phyloP scores from a whole-genome alignment of 352 stramenopile genomes.

The Phytophthora pisi region DNA sequence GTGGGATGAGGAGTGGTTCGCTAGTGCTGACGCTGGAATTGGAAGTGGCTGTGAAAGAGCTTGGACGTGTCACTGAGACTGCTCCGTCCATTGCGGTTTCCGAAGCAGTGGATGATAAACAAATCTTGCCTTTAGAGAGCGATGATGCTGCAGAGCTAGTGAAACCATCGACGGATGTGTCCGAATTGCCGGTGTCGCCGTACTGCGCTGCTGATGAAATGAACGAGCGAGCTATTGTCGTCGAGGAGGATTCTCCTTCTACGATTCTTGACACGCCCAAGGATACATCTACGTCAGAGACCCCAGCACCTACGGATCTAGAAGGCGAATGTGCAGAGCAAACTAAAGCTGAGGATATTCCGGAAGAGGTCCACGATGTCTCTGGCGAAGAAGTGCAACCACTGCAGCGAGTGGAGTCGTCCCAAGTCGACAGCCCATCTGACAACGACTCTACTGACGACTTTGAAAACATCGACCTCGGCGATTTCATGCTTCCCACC shows the following conservation, averaged over 20 bases:
- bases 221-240: neutral
- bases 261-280: neutral
- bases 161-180: neutral
- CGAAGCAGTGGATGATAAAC: neutral
- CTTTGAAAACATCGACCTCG: slow-evolving; percentile 20
- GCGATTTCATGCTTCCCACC: neutral
- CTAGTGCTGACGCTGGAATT: neutral
- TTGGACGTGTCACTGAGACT: neutral
- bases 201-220: neutral
- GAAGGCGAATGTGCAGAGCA: neutral
- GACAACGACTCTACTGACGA: neutral
- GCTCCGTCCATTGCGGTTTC: neutral
- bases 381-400: neutral
- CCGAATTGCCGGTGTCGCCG: no score
- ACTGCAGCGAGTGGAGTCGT: neutral
- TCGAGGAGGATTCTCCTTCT: neutral
- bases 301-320: neutral
- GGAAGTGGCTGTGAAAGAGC: neutral
- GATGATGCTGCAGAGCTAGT: neutral
- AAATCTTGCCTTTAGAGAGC: neutral
- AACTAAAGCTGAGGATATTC: neutral
- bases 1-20: neutral
- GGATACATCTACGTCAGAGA: neutral
- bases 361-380: neutral
- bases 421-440: neutral